phyloP scores from a whole-genome alignment of 352 stramenopile genomes.

The Pythium guiyangense region DNA sequence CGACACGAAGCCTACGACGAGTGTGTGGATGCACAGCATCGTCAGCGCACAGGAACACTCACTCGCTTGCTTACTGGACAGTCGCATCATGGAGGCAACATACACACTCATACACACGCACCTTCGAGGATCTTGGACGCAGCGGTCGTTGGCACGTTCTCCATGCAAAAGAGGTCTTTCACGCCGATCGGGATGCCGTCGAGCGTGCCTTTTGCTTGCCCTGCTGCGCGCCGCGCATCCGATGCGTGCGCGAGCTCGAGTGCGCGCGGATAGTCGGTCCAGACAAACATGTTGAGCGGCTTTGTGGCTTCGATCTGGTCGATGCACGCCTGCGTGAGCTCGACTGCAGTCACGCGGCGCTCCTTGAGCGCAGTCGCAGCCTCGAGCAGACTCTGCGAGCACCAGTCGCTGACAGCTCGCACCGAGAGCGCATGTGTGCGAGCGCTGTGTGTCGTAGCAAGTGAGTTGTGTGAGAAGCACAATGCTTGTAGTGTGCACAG shows the following conservation, averaged over 20 bases:
- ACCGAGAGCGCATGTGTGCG: constrained; percentile 1
- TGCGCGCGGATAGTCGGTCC: constrained; percentile 61
- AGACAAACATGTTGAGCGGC: constrained; percentile 79
- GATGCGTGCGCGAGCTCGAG: constrained; percentile 71
- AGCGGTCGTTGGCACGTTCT: constrained; percentile 84
- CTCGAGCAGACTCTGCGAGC: constrained; percentile 47
- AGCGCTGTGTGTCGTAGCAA: not conserved
- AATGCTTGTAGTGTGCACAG: not conserved
- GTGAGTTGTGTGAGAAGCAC: not conserved
- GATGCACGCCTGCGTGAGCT: constrained; percentile 70
- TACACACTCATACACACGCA: constrained; percentile 1
- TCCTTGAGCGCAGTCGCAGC: constrained; percentile 40
- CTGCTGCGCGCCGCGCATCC: constrained; percentile 54
- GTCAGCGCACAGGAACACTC: not conserved
- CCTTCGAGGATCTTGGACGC: constrained; percentile 87
- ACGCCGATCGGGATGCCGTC: constrained; percentile 95
- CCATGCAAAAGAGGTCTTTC: constrained; percentile 96
- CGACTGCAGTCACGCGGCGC: constrained; percentile 45
- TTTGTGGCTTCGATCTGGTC: constrained; percentile 67
- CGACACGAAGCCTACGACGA: constrained; percentile 66
- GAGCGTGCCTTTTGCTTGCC: constrained; percentile 49
- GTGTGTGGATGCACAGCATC: not conserved
- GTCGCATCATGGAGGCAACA: not conserved
- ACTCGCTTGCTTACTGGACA: not conserved
- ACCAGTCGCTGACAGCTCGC: constrained; percentile 53